These are phyloP conservation scores for Maudiozyma pseudohumilis DNA, from an alignment of 805 yeast species.

Conservation along the genomic window DNA sequence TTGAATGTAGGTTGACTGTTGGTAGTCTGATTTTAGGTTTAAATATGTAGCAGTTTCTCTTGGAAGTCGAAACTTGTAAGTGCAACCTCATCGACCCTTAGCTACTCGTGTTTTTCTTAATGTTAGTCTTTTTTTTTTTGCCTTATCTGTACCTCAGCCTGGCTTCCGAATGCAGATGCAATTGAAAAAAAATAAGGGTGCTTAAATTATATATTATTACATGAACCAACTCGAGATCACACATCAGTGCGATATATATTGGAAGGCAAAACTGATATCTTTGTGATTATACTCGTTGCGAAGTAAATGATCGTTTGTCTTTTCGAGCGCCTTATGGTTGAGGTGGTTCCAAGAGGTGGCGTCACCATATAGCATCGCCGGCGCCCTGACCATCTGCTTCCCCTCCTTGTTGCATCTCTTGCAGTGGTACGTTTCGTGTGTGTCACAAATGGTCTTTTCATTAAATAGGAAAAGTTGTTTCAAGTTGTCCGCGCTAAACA, in stretches of 20 bases:
- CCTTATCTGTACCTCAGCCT: too few relatives aligned
- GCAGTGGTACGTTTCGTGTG: slow-evolving; percentile 88
- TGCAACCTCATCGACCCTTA: too few relatives aligned
- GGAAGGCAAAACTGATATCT: slow-evolving; percentile 81
- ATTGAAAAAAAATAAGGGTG: too few relatives aligned
- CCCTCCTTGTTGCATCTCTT: slow-evolving; percentile 55
- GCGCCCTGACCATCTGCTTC: slow-evolving; percentile 52
- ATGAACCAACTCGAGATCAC: too few relatives aligned
- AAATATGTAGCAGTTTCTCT: too few relatives aligned
- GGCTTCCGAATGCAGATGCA: too few relatives aligned
- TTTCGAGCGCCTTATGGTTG: slow-evolving; percentile 46
- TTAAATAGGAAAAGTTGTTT: slow-evolving; percentile 66
- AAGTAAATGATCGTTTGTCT: slow-evolving; percentile 68
- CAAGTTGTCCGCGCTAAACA: slow-evolving; percentile 75
- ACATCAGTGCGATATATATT: slow-evolving; percentile 78
- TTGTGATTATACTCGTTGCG: slow-evolving; percentile 60
- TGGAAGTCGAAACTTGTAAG: too few relatives aligned
- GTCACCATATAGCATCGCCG: slow-evolving; percentile 93
- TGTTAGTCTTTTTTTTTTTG: too few relatives aligned
- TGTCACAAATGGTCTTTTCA: slow-evolving; percentile 64
- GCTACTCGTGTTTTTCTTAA: too few relatives aligned
- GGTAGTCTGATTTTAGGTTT: too few relatives aligned
- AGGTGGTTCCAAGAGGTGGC: slow-evolving; percentile 96
- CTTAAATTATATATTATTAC: not conserved
- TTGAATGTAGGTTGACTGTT: too few relatives aligned